Evolutionary conservation across 78 protist genomes (phyloP), one percentile per base, ranked within the genome.

Genomic region (Salpingoeca rosetta): DNA sequence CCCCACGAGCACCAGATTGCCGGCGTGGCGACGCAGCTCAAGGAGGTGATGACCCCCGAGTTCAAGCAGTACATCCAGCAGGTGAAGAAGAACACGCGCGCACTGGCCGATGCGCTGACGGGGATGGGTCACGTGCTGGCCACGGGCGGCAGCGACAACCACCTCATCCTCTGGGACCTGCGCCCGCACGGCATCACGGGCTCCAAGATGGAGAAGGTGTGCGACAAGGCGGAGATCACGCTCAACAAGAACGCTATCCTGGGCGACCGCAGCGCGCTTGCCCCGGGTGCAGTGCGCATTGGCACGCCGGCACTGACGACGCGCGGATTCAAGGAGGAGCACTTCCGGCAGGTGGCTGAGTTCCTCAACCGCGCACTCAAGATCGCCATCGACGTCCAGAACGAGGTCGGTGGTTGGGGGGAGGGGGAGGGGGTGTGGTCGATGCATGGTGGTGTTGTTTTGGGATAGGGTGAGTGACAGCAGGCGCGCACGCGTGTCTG

Each of bases 1-100:
- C 99, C 99, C 65, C 99, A 98, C 95, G 92, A 96, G 88, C 86
- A 98, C 90, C 86, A 91, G 40, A 98, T 98, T 80, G 99, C 97
- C 11, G 99, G 96, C 73, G 57, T 98, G 42, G 95, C 98, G 0
- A 92, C 92, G 0, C 96, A 97, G n/a, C 89, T 98, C 73, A 88
- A 90, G 44, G 95, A 97, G 86, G 97, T 90, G 1, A 24, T 78
- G 42, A 56, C 94, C 3, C 91, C 95, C 42, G 95, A 95, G 79
- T 98, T 94, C 96, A 83, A 84, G 86, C 91, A 51, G 2, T 98
- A 98, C 87, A 84, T 83, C 38, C 73, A 79, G 41, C 94, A 92
- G 76, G 96, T 98, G 2, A 38, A 57, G 42, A 83, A 41, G 83
- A 98, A 98, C 91, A 76, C 96, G 28, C 25, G 57, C 44, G 92